Conservation (phyloP, 495 filamentous ascomycete genomes). For the Thermothielavioides terrestris region DNA sequence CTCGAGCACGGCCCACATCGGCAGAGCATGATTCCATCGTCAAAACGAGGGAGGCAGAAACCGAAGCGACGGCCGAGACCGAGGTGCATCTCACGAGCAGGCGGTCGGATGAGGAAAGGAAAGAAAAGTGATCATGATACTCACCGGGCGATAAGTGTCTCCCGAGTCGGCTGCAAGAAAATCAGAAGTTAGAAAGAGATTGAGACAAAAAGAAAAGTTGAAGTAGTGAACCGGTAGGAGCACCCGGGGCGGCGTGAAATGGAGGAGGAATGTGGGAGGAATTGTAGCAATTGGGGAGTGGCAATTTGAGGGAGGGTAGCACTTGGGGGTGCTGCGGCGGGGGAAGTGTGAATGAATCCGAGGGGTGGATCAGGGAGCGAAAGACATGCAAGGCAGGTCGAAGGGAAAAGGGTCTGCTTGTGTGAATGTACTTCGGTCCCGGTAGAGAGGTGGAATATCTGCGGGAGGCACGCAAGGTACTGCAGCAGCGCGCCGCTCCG, state of each 20-base stretch:
- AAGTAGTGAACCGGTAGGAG: constrained; percentile 8
- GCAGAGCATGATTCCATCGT: constrained; percentile 1
- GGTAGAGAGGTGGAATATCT: constrained; percentile 25
- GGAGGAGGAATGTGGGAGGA: constrained; percentile 13
- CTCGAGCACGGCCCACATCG: constrained; percentile 10
- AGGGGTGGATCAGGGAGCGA: constrained; percentile 31
- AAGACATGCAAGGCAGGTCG: constrained; percentile 34
- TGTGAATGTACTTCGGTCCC: constrained; percentile 12
- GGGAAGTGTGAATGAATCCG: constrained; percentile 25
- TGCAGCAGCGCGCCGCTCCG: constrained; percentile 29
- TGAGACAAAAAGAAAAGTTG: constrained; percentile 12
- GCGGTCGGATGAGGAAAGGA: background rate
- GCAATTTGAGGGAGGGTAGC: constrained; percentile 24
- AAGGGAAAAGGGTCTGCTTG: constrained; percentile 16
- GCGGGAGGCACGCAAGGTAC: constrained; percentile 33
- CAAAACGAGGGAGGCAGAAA: background rate
- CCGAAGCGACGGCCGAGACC: background rate
- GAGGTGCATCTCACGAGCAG: background rate
- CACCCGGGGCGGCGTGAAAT: constrained; percentile 4
- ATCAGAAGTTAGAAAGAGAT: constrained; percentile 32
- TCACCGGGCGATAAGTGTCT: constrained; percentile 47
- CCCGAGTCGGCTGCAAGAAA: constrained; percentile 40
- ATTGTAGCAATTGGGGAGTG: constrained; percentile 24
- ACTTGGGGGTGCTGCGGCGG: constrained; percentile 23
- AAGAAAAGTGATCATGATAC: constrained; percentile 4